These are phyloP conservation scores for Penicillium psychrosexuale DNA, from an alignment of 2,329 filamentous ascomycete species.

Conservation along the genomic window DNA sequence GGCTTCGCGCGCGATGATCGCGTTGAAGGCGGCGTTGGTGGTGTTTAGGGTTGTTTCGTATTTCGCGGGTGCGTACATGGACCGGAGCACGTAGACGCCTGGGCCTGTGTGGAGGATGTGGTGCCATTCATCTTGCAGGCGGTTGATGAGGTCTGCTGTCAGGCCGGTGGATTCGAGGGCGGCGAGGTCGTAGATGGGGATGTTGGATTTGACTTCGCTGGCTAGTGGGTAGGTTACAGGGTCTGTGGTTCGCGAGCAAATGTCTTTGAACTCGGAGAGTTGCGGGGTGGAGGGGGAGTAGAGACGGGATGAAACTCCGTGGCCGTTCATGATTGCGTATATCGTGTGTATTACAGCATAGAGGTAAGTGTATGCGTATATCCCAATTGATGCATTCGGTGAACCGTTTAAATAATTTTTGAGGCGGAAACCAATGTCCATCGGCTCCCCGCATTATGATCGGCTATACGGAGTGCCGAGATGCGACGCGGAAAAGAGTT, in stretches of 20 bases:
- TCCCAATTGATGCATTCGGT: not conserved
- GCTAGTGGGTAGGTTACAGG: constrained; percentile 50
- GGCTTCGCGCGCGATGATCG: constrained; percentile 50
- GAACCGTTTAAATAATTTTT: constrained; percentile 6
- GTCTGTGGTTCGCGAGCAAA: constrained; percentile 44
- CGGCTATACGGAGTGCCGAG: not conserved
- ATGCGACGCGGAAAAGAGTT: constrained; percentile 10
- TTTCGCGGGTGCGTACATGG: constrained; percentile 47
- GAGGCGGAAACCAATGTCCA: constrained; percentile 21
- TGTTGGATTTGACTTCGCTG: constrained; percentile 45
- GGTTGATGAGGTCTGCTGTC: constrained; percentile 28
- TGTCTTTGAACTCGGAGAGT: constrained; percentile 44
- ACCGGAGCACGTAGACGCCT: constrained; percentile 58
- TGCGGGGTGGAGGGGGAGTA: constrained; percentile 19
- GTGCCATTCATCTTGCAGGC: constrained; percentile 61
- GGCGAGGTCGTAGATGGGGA: constrained; percentile 56
- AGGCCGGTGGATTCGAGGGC: constrained; percentile 31
- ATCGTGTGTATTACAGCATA: not conserved
- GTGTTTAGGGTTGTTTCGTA: constrained; percentile 40
- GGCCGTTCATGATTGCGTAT: constrained; percentile 7
- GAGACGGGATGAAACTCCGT: constrained; percentile 20
- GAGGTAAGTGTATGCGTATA: not conserved
- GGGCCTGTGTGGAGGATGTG: constrained; percentile 56
- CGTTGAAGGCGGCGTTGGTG: constrained; percentile 49
- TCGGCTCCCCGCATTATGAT: constrained; percentile 11